These are phyloP conservation scores for Aspergillus sp. DNA, from an alignment of 2,329 filamentous ascomycete genomes.

Conservation along the genomic window DNA sequence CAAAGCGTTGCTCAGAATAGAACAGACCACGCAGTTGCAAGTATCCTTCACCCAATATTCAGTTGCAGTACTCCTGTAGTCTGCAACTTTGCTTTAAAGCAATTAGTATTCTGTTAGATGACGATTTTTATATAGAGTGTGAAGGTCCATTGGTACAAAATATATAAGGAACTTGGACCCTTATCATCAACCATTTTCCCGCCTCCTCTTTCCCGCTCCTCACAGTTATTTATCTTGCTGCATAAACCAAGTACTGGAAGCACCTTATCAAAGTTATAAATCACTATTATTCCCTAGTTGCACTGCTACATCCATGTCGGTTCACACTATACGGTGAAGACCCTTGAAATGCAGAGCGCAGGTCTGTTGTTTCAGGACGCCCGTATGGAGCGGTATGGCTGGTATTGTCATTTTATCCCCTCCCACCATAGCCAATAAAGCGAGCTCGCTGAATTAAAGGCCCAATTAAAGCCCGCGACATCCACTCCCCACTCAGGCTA, in stretches of 20 bases:
- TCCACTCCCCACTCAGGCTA: background rate
- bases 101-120: background rate
- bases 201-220: too few relatives aligned
- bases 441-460: background rate
- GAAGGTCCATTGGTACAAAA: background rate
- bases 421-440: background rate
- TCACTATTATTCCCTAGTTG: too few relatives aligned
- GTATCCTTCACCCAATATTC: background rate
- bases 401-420: background rate
- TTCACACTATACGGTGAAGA: background rate
- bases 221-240: too few relatives aligned
- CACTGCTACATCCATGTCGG: too few relatives aligned
- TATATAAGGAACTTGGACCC: background rate
- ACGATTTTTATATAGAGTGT: background rate
- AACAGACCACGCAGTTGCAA: background rate
- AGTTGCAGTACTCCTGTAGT: background rate
- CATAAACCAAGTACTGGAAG: too few relatives aligned
- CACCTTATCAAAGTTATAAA: too few relatives aligned
- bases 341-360: too few relatives aligned
- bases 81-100: background rate
- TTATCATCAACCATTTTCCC: background rate
- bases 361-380: background rate
- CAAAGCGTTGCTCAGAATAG: background rate
- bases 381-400: background rate
- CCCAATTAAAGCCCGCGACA: background rate